These are phyloP conservation scores for Penicillium riverlandense DNA, from an alignment of 495 filamentous ascomycete genomes.

Conservation along the genomic window DNA sequence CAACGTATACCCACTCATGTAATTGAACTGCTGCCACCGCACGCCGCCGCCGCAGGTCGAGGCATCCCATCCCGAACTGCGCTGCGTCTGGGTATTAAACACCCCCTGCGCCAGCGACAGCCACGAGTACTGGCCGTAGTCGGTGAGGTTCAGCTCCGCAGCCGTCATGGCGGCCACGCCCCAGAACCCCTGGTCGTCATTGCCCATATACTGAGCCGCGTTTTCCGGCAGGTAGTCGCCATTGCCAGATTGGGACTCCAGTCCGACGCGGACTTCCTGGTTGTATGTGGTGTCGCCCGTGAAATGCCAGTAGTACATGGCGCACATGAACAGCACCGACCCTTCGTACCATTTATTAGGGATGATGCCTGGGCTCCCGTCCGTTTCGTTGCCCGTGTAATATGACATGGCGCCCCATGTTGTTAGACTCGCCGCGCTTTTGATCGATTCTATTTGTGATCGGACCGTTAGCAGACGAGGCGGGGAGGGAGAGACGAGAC, in stretches of 20 bases:
- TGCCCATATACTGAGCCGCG: slow-evolving; percentile 45
- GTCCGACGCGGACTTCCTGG: slow-evolving; percentile 40
- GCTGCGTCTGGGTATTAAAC: slow-evolving; percentile 55
- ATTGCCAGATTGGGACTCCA: slow-evolving; percentile 54
- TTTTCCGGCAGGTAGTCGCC: slow-evolving; percentile 57
- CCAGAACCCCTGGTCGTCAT: slow-evolving; percentile 67
- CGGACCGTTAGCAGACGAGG: background rate
- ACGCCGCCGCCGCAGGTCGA: slow-evolving; percentile 38
- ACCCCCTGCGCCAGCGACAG: slow-evolving; percentile 64
- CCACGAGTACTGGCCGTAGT: slow-evolving; percentile 45
- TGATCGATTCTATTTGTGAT: slow-evolving; percentile 51
- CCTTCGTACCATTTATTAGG: slow-evolving; percentile 60
- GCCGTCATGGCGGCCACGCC: slow-evolving; percentile 62
- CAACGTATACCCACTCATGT: slow-evolving; percentile 35
- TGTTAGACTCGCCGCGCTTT: slow-evolving; percentile 46
- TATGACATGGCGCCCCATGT: slow-evolving; percentile 57
- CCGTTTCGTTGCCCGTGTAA: slow-evolving; percentile 53
- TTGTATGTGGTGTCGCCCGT: slow-evolving; percentile 60
- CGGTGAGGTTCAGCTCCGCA: slow-evolving; percentile 53
- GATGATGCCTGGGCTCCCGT: slow-evolving; percentile 48
- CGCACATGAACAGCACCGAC: slow-evolving; percentile 58
- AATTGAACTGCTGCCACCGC: slow-evolving; percentile 35
- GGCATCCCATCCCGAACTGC: slow-evolving; percentile 38
- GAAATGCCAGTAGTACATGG: slow-evolving; percentile 63
- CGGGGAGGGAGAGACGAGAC: background rate